These are phyloP conservation scores for Epichloe typhina DNA, from an alignment of 2,329 filamentous ascomycete genomes.

Conservation along the genomic window DNA sequence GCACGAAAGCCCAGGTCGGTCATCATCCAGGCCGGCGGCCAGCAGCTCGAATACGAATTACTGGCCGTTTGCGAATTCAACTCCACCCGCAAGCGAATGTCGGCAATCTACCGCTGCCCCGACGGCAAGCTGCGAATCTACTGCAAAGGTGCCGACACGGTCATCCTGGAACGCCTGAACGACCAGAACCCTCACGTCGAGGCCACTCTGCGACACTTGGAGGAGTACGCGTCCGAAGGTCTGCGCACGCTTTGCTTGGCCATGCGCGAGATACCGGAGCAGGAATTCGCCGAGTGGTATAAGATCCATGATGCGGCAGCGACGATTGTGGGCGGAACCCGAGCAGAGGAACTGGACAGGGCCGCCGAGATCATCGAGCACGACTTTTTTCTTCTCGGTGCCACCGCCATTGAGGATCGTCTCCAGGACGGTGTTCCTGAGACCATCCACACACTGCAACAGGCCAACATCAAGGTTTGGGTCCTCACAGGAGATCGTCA, in stretches of 20 bases:
- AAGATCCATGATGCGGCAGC: slow-evolving; percentile 75
- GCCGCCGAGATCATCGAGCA: slow-evolving; percentile 91
- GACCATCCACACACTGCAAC: slow-evolving; percentile 92
- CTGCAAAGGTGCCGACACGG: slow-evolving; percentile 93
- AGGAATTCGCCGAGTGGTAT: slow-evolving; percentile 80
- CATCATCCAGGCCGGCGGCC: slow-evolving; percentile 63
- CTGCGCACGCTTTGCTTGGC: slow-evolving; percentile 88
- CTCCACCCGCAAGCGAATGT: slow-evolving; percentile 88
- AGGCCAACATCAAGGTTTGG: slow-evolving; percentile 97
- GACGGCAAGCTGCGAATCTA: slow-evolving; percentile 91
- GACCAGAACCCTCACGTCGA: slow-evolving; percentile 79
- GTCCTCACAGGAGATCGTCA: slow-evolving; percentile 94
- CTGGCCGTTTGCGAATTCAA: slow-evolving; percentile 99
- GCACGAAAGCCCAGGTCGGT: slow-evolving; percentile 84
- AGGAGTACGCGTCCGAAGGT: slow-evolving; percentile 95
- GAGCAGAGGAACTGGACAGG: slow-evolving; percentile 91
- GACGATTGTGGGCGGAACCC: slow-evolving; percentile 83
- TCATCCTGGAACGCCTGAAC: slow-evolving; percentile 83
- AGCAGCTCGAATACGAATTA: slow-evolving; percentile 72
- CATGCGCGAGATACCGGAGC: slow-evolving; percentile 82
- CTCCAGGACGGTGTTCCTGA: slow-evolving; percentile 95
- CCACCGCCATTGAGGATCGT: slow-evolving; percentile 93
- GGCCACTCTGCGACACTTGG: slow-evolving; percentile 82
- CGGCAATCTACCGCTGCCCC: slow-evolving; percentile 88
- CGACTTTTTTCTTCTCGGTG: slow-evolving; percentile 80